Conservation (phyloP, 257 asterid genomes). For the Primulina huaijiensis region DNA sequence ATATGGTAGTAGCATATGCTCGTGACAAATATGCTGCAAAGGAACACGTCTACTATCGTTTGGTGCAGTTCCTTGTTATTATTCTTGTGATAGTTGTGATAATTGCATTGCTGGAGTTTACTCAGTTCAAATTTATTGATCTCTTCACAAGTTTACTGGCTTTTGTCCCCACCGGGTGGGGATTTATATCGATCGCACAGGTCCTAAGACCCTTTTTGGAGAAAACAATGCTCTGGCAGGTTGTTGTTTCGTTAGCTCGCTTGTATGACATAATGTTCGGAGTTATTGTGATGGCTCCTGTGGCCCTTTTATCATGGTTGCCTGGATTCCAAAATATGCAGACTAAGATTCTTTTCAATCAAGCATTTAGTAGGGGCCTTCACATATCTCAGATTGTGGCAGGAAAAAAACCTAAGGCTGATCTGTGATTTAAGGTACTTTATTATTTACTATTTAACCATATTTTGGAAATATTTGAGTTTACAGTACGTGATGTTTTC, state of each 20-base stretch:
- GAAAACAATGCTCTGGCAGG: constrained; percentile 65
- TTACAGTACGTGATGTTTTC: background rate
- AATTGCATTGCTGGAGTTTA: constrained; percentile 65
- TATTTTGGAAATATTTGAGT: constrained; percentile 12
- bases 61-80: constrained; percentile 92
- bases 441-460: constrained; percentile 6
- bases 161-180: constrained; percentile 97
- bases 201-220: constrained; percentile 70
- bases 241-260: constrained; percentile 76
- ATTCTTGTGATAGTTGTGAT: constrained; percentile 56
- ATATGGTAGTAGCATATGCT: constrained; percentile 61
- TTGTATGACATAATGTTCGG: constrained; percentile 89
- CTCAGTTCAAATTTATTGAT: constrained; percentile 64
- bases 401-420: constrained; percentile 77
- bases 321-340: constrained; percentile 99
- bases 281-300: constrained; percentile 80
- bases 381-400: constrained; percentile 93
- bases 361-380: constrained; percentile 94
- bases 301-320: constrained; percentile 88
- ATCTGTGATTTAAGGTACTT: constrained; percentile 53
- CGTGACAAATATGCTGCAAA: constrained; percentile 84
- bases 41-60: constrained; percentile 93
- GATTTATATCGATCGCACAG: constrained; percentile 74
- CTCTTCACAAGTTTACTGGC: constrained; percentile 87
- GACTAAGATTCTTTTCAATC: constrained; percentile 93